Percentiles rank a stretch among this genome's conserved stretches.
Evolutionary conservation across 768 basidiomycete genomes (phyloP).

Genomic region (Tylopilus balloui): DNA sequence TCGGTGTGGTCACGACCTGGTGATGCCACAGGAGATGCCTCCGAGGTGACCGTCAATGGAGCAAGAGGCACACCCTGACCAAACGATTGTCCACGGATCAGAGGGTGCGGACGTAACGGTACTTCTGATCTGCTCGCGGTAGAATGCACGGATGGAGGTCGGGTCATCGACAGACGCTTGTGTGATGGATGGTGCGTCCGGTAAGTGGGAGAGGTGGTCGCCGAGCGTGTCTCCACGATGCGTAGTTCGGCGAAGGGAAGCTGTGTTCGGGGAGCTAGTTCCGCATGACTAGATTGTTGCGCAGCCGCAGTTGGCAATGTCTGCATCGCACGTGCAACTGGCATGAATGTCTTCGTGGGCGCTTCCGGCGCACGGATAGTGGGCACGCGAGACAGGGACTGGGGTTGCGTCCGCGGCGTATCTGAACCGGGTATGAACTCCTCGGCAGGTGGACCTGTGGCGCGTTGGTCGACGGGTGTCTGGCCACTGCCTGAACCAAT

Average conservation of each 20-base stretch:
- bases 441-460: slow-evolving; percentile 11
- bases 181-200: slow-evolving; percentile 32
- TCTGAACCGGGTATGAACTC: slow-evolving; percentile 24
- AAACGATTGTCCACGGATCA: slow-evolving; percentile 71
- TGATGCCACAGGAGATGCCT: slow-evolving; percentile 42
- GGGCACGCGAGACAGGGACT: slow-evolving; percentile 32
- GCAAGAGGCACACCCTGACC: slow-evolving; percentile 43
- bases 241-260: slow-evolving; percentile 18
- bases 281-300: slow-evolving; percentile 13
- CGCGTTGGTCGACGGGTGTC: slow-evolving; percentile 30
- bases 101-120: slow-evolving; percentile 63
- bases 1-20: slow-evolving; percentile 26
- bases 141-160: slow-evolving; percentile 64
- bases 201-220: slow-evolving; percentile 37
- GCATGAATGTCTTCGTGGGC: slow-evolving; percentile 13
- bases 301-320: slow-evolving; percentile 9
- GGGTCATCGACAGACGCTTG: slow-evolving; percentile 44
- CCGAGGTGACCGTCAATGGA: slow-evolving; percentile 58
- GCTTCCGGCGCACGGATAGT: slow-evolving; percentile 30
- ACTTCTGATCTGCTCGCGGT: slow-evolving; percentile 35
- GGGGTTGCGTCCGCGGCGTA: slow-evolving; percentile 30
- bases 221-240: slow-evolving; percentile 34
- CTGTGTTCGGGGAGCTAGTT: slow-evolving; percentile 13
- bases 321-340: slow-evolving; percentile 18
- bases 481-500: slow-evolving; percentile 41